Evolutionary conservation across 176 grass and related monocot genomes (phyloP).

Genomic region (Triticum monococcum): DNA sequence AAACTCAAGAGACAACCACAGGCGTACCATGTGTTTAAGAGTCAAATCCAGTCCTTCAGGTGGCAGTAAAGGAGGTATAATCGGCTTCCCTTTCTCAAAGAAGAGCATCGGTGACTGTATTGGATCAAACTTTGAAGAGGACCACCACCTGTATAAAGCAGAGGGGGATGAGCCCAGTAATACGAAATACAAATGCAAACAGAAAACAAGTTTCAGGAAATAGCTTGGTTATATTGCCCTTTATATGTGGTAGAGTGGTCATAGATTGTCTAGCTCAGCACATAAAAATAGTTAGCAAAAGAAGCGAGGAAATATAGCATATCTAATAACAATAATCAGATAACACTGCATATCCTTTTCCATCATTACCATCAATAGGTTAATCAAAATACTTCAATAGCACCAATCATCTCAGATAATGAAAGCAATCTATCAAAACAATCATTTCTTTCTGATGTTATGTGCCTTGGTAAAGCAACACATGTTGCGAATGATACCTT

Average conservation of each 20-base stretch:
- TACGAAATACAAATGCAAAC: background rate
- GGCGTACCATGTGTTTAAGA: slow-evolving; percentile 80
- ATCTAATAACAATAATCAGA: background rate
- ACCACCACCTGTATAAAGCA: slow-evolving; percentile 74
- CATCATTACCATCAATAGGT: background rate
- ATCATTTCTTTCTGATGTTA: background rate
- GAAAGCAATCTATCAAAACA: background rate
- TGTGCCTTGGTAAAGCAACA: background rate
- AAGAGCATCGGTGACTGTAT: slow-evolving; percentile 79
- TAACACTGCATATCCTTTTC: background rate
- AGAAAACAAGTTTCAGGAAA: background rate
- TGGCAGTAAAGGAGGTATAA: slow-evolving; percentile 69
- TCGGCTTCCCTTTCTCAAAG: slow-evolving; percentile 69
- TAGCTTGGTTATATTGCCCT: background rate
- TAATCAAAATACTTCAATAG: background rate
- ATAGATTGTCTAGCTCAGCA: background rate
- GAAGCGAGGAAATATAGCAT: slow-evolving; percentile 1
- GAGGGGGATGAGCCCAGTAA: background rate
- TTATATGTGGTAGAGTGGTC: background rate
- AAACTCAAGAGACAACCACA: background rate
- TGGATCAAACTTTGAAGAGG: slow-evolving; percentile 87
- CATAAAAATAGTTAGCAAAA: background rate
- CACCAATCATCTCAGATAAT: background rate
- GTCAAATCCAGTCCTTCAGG: slow-evolving; percentile 70
- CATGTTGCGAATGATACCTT: background rate